A percentile compares a stretch with the other conserved stretches of the same genome.
phyloP scores from a whole-genome alignment of 1,284 basidiomycete genomes.

The Phellopilus nigrolimitatus region DNA sequence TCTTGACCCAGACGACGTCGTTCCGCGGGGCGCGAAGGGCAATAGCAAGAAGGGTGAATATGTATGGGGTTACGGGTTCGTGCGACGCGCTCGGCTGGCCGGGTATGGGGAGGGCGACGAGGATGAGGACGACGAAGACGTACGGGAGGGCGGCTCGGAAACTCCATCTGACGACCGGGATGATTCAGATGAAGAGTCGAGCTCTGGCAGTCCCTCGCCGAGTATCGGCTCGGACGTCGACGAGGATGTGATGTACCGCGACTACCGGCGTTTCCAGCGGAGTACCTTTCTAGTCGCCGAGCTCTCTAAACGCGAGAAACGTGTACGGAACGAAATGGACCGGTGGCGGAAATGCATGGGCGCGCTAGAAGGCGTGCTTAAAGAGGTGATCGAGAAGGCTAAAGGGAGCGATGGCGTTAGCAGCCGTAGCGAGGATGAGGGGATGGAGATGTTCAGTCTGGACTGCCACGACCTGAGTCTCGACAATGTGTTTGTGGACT shows the following conservation, averaged over 20 bases:
- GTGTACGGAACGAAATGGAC: slow-evolving; percentile 61
- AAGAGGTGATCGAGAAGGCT: slow-evolving; percentile 7
- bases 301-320: slow-evolving; percentile 53
- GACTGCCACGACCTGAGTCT: slow-evolving; percentile 77
- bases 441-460: slow-evolving; percentile 57
- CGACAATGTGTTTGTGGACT: slow-evolving; percentile 77
- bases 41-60: slow-evolving; percentile 22
- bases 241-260: slow-evolving; percentile 55
- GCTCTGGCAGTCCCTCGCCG: slow-evolving; percentile 25
- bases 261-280: slow-evolving; percentile 73
- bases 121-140: slow-evolving; percentile 55
- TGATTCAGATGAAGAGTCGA: slow-evolving; percentile 68
- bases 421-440: slow-evolving; percentile 22
- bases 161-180: slow-evolving; percentile 72
- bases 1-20: slow-evolving; percentile 71
- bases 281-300: slow-evolving; percentile 72
- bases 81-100: slow-evolving; percentile 6
- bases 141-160: slow-evolving; percentile 59
- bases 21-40: slow-evolving; percentile 12
- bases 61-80: slow-evolving; percentile 19
- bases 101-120: slow-evolving; percentile 10
- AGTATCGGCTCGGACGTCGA: slow-evolving; percentile 22
- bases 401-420: slow-evolving; percentile 19
- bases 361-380: slow-evolving; percentile 34
- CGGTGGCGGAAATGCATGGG: slow-evolving; percentile 66